Percentiles rank a stretch among this genome's conserved stretches.
Evolutionary conservation across 805 yeast species (phyloP).

Genomic region (Candida krabiensis): DNA sequence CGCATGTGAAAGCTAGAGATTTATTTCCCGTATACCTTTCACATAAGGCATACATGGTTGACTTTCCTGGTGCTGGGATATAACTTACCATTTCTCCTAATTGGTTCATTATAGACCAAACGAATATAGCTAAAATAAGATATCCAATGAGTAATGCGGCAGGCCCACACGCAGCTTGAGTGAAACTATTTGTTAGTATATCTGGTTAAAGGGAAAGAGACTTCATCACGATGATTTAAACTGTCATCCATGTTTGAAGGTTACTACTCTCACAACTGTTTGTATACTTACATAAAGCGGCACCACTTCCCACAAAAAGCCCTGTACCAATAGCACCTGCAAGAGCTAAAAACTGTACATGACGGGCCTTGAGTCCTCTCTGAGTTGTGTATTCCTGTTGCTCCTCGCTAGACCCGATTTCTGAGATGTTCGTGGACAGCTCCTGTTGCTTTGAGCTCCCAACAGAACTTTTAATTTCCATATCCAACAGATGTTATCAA

Average conservation of each 20-base stretch:
- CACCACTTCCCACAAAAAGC: conserved; percentile 51
- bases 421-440: conserved; percentile 5
- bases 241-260: too few species aligned
- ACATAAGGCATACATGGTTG: conserved; percentile 27
- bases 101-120: conserved; percentile 63
- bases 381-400: conserved; percentile 26
- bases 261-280: too few species aligned
- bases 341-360: conserved; percentile 63
- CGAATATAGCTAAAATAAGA: conserved; percentile 59
- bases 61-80: conserved; percentile 57
- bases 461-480: conserved; percentile 2
- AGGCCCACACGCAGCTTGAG: conserved; percentile 33
- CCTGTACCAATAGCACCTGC: conserved; percentile 76
- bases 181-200: neutral
- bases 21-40: conserved; percentile 31
- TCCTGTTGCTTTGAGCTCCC: neutral
- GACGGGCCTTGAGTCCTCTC: conserved; percentile 47
- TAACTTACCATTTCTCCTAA: conserved; percentile 68
- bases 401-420: conserved; percentile 4
- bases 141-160: conserved; percentile 54
- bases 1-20: conserved; percentile 33
- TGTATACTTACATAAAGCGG: conserved; percentile 19
- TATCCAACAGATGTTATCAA: too few species aligned
- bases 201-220: too few species aligned
- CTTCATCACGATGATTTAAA: too few species aligned